Base-by-base conservation (phyloP, 768 basidiomycete species). In the Boletellus emodensis region DNA sequence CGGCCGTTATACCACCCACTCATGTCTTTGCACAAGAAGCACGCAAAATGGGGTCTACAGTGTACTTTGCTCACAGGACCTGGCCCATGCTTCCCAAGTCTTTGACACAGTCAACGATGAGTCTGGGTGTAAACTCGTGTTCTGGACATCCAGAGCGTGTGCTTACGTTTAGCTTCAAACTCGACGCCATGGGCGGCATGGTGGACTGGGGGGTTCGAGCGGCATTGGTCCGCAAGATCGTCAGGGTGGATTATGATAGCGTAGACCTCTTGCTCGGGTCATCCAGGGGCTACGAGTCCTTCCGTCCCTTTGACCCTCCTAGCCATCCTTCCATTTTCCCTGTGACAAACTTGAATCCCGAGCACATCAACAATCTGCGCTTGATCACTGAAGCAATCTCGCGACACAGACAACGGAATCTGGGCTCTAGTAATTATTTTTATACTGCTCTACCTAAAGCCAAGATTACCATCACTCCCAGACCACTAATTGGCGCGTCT, bases 101-200 rank as follows among this genome's bases (percentile, higher is more conserved):
- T 10, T 56, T 87, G 40, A 73, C 79, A 49, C 71, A 80, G n/a
- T 65, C 67, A 10, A 71, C 71, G 24, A 68, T 81, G 60, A 81
- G 78, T 58, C 65, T 84, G 40, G 80, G 80, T 20, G 60, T 69
- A 20, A 59, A 53, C 32, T 57, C 63, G 9, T 18, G 52, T 3
- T 53, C 52, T n/a, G 72, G 69, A 14, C 52, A 60, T 3, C 68
- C 71, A 0, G 82, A 86, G 57, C 77, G 75, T 6, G 84, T 84
- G 2, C 58, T 99, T 55, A 85, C 91, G 0, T 92, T 97, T 70
- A 95, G 93, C 51, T 74, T 77, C 45, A 85, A 84, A 58, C 52
- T 97, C 8, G 76, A 83, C 53, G 54, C 68, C 1, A 54, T 63
- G 3, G 90, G 91, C 0, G 73, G 81, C n/a, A 75, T 95, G 34